Conservation (phyloP, 1,284 basidiomycete genomes). For the Apiotrichum gracile region DNA sequence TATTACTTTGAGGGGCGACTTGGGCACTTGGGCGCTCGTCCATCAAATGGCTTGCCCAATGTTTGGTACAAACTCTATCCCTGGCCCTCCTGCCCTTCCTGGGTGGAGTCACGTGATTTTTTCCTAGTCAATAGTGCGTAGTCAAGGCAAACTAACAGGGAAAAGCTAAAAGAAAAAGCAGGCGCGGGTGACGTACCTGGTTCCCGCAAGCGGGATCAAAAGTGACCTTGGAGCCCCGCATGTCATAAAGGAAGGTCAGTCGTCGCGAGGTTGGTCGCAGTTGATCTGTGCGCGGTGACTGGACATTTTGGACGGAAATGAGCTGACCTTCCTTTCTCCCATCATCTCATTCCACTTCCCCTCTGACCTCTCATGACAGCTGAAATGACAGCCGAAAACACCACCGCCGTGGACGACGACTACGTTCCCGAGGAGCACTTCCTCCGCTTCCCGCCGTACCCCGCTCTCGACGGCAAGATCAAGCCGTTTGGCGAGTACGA, state of each 20-base stretch:
- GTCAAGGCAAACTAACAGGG: no score
- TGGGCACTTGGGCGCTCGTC: no score
- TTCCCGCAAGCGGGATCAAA: neutral
- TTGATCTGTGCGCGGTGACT: neutral
- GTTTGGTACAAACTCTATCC: no score
- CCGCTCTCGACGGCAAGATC: neutral
- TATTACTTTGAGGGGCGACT: no score
- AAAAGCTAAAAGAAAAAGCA: neutral
- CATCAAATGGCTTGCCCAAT: no score
- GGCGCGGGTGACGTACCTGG: neutral
- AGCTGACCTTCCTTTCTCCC: neutral
- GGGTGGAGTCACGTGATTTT: no score
- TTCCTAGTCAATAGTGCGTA: no score
- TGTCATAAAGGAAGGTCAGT: neutral
- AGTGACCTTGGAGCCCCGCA: no score
- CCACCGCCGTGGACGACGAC: neutral
- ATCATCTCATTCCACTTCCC: neutral
- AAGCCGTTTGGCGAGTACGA: constrained; percentile 5
- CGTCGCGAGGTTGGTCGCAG: no score
- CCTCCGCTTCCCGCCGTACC: neutral
- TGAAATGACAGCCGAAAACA: neutral
- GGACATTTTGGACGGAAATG: neutral
- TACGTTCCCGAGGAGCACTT: neutral
- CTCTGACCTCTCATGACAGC: no score
- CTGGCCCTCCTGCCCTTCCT: no score